Evolutionary conservation across 225 moss, liverwort and hornwort species (phyloP).

Genomic region (Sphagnum contortum): DNA sequence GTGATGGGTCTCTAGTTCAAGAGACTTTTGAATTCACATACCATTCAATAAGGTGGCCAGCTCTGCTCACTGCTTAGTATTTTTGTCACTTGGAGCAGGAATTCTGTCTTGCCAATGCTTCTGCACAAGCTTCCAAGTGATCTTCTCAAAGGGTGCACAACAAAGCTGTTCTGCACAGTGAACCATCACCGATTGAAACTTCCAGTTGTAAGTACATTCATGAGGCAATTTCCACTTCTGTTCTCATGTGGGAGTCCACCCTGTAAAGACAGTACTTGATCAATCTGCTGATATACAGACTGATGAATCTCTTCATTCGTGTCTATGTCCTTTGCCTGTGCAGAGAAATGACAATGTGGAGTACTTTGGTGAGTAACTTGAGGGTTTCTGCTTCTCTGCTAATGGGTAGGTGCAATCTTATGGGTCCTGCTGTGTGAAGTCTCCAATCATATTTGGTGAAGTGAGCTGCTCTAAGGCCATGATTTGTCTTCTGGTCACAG

Average conservation of each 20-base stretch:
- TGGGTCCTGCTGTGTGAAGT: slow-evolving; percentile 91
- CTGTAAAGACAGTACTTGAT: no score
- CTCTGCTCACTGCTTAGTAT: no score
- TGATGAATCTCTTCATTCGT: no score
- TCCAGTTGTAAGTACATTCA: slow-evolving; percentile 20
- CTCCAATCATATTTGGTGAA: slow-evolving; percentile 87
- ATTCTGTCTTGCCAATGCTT: slow-evolving; percentile 39
- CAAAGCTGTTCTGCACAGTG: slow-evolving; percentile 38
- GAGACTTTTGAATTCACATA: no score
- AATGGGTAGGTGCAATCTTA: slow-evolving; percentile 72
- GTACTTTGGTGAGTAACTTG: slow-evolving; percentile 61
- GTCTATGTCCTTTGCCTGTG: neutral
- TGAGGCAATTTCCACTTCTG: no score
- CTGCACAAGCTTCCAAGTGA: slow-evolving; percentile 56
- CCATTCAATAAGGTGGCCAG: no score
- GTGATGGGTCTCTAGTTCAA: no score
- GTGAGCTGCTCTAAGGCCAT: slow-evolving; percentile 81
- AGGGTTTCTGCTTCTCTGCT: slow-evolving; percentile 56
- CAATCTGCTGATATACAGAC: no score
- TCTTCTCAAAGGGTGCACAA: slow-evolving; percentile 67
- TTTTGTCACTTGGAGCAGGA: slow-evolving; percentile 9
- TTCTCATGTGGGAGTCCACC: no score
- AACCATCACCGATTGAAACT: no score
- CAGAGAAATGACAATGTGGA: slow-evolving; percentile 74
- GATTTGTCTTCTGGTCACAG: slow-evolving; percentile 82